Base-by-base conservation (phyloP, 176 grass and related monocot genomes). In the Metroxylon sagu region DNA sequence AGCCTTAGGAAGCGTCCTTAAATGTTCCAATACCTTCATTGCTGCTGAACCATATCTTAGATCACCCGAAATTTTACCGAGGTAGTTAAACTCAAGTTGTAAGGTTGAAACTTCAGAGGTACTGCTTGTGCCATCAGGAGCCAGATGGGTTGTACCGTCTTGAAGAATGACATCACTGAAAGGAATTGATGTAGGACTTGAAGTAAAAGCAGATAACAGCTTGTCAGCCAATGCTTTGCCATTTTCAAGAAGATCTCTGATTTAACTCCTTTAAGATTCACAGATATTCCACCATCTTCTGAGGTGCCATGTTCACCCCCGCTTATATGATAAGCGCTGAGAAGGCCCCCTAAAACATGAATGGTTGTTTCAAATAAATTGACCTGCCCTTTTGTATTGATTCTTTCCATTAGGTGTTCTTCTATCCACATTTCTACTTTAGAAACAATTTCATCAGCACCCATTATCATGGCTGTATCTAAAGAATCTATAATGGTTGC, bases 341-440 rank as follows among this genome's bases (percentile, higher is more conserved):
- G 93, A 80, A 97, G 93, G 19, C 93, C 93, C 64, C 87, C 93
- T 73, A 97, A 80, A 28, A 97, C 83, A 75, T 87, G 83, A 29
- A 97, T 97, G 29, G 87, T 97, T 26, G 93, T 97, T 80, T 97
- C 84, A 74, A 97, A 97, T 69, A 97, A 71, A 71, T 97, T 97
- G 61, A 91, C 87, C 76, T 97, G 87, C 51, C 87, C 87, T 88
- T 80, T 91, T 69, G 75, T 76, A 19, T 78, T 87, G 54, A 97
- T 83, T 75, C 74, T 87, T 80, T 86, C 76, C 70, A 80, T 76
- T 58, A 91, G 56, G 76, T 85, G 87, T 16, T 83, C 73, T 55
- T 97, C 87, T 71, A 91, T 91, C 87, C 93, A 97, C 71, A 31
- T 74, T 77, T 76, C 85, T 77, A 87, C 84, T 71, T 97, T 84